These are phyloP conservation scores for Diplogelasinospora grovesii DNA, from an alignment of 495 filamentous ascomycete species.

Conservation along the genomic window DNA sequence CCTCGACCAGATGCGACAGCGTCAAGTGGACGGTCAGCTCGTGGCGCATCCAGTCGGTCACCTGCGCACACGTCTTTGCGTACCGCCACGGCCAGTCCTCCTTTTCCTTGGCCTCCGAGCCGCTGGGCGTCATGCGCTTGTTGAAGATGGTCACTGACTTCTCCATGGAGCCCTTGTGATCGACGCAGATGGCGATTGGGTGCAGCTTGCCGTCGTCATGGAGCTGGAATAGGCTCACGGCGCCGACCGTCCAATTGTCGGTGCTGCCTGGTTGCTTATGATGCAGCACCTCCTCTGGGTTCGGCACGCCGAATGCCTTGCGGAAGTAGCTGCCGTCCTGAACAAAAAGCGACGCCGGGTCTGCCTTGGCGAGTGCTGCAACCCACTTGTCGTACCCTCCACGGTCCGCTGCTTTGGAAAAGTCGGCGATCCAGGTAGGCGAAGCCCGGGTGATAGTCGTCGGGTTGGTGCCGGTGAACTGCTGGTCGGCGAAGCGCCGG, in stretches of 20 bases:
- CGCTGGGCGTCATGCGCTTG: slow-evolving; percentile 23
- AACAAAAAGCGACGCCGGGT: slow-evolving; percentile 30
- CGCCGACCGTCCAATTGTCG: slow-evolving; percentile 30
- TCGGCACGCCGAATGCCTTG: slow-evolving; percentile 22
- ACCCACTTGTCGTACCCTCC: slow-evolving; percentile 22
- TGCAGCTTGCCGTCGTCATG: slow-evolving; percentile 37
- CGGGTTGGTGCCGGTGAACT: slow-evolving; percentile 44
- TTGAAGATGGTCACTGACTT: slow-evolving; percentile 44
- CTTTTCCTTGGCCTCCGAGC: slow-evolving; percentile 27
- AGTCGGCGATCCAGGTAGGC: slow-evolving; percentile 25
- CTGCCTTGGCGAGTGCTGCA: slow-evolving; percentile 18
- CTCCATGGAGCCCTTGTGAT: slow-evolving; percentile 35
- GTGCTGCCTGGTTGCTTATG: slow-evolving; percentile 14
- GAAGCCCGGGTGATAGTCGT: slow-evolving; percentile 36
- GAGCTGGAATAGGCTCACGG: slow-evolving; percentile 42
- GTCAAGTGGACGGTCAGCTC: slow-evolving; percentile 41
- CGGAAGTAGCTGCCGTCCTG: slow-evolving; percentile 45
- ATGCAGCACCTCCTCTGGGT: slow-evolving; percentile 13
- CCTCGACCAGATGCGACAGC: slow-evolving; percentile 42
- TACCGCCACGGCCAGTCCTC: slow-evolving; percentile 48
- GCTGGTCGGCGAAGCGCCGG: slow-evolving; percentile 43
- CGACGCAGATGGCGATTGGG: slow-evolving; percentile 41
- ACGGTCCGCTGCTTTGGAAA: slow-evolving; percentile 25
- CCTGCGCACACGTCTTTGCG: slow-evolving; percentile 45
- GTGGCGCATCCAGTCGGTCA: slow-evolving; percentile 44